Base-by-base conservation (phyloP, 2,329 filamentous ascomycete species). In the Fusarium verticillioides region DNA sequence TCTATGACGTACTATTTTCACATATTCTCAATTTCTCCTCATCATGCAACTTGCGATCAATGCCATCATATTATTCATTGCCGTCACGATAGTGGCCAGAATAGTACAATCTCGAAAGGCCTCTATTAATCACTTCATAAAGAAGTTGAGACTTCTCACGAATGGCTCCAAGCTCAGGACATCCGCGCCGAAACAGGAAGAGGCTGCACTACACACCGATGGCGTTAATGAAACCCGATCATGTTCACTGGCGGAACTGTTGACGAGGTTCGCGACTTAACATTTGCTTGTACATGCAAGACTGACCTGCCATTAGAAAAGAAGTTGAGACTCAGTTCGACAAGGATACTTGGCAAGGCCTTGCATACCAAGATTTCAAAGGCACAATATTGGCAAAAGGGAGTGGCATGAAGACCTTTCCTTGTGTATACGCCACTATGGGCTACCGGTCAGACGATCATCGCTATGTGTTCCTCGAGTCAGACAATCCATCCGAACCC, bases 211-310 rank as follows among this genome's bases (percentile, higher is more conserved):
- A 13, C 5, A 1, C 5, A 9, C 5, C 5, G 0, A 23, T 19
- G 13, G 1, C 5, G 8, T 9, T 7, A 0, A 34, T 9, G 15
- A 7, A 9, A 7, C 0, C 8, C 8, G 1, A 4, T 11, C 8
- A 34, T 19, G 5, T 23, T 13, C 11, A 2, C 3, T 0, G 1
- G 2, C 21, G n/a, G 47, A 19, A 5, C 21, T 50, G 2, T 3
- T 50, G 0, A 34, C 47, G 15, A 50, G 47, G 47, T 50, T 7
- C 10, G 28, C 1, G 4, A 9, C 13, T 9, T 2, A 18, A 4
- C 4, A 0, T 18, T n/a, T 0, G 0, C 7, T 2, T 4, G 0
- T 8, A 13, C 2, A 18, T n/a, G 7, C 5, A 23, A 32, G 2
- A 4, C 47, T 50, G 2, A 50, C 47, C 9, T 10, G 10, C 5